A percentile compares a stretch with the other conserved stretches of the same genome.
Conservation (phyloP, 345 rosid genomes). For the rapeseed (Brassica napus) region DNA sequence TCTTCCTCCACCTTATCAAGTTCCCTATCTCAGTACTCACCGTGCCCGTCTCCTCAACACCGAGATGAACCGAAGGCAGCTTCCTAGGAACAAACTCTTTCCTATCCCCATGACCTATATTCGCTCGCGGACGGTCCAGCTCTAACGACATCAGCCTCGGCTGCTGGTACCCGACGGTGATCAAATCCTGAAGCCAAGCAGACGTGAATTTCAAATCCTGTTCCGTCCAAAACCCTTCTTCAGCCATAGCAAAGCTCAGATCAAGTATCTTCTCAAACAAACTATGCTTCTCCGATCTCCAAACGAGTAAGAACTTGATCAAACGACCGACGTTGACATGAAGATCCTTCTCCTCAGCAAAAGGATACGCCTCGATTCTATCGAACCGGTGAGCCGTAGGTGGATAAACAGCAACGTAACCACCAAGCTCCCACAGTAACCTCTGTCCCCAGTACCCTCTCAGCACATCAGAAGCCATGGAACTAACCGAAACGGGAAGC, state of each 20-base stretch:
- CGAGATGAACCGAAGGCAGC: slow-evolving; percentile 93
- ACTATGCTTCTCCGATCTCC: slow-evolving; percentile 92
- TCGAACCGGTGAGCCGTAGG: slow-evolving; percentile 90
- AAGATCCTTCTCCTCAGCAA: slow-evolving; percentile 98
- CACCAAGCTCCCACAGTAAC: slow-evolving; percentile 98
- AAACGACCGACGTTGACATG: slow-evolving; percentile 94
- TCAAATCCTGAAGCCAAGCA: slow-evolving; percentile 98
- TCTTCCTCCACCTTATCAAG: slow-evolving; percentile 93
- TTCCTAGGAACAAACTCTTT: slow-evolving; percentile 84
- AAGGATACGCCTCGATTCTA: slow-evolving; percentile 86
- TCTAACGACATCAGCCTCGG: slow-evolving; percentile 96
- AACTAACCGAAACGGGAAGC: slow-evolving; percentile 96
- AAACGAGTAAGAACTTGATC: slow-evolving; percentile 71
- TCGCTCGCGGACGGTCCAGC: slow-evolving; percentile 77
- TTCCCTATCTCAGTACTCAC: slow-evolving; percentile 92
- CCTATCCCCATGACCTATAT: slow-evolving; percentile 87
- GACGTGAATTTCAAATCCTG: slow-evolving; percentile 86
- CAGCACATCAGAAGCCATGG: slow-evolving; percentile 97
- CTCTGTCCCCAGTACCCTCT: slow-evolving; percentile 99
- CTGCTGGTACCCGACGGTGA: slow-evolving; percentile 89
- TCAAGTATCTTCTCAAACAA: slow-evolving; percentile 85
- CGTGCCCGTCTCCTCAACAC: slow-evolving; percentile 89
- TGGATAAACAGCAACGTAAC: slow-evolving; percentile 87
- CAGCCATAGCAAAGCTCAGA: slow-evolving; percentile 88
- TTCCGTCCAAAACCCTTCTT: slow-evolving; percentile 95